Evolutionary conservation across 2,329 filamentous ascomycete species (phyloP).

Genomic region (Pestalotiopsis sp.): DNA sequence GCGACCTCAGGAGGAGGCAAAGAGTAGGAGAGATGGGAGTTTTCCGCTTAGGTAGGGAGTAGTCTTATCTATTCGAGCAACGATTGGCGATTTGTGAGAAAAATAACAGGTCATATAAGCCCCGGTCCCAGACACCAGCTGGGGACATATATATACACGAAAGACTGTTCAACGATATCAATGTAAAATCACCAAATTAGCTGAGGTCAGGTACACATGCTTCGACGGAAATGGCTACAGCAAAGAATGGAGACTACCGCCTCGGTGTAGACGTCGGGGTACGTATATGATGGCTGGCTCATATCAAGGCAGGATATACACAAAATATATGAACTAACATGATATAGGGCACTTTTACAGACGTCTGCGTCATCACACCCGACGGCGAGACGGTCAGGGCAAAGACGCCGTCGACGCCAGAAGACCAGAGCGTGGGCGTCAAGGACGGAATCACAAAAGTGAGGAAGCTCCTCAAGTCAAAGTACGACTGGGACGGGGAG

Average conservation of each 20-base stretch:
- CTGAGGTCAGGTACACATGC: not conserved
- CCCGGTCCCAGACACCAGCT: not conserved
- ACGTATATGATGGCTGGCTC: slow-evolving; percentile 13
- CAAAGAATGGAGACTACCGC: slow-evolving; percentile 20
- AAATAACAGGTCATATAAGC: not conserved
- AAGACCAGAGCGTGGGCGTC: slow-evolving; percentile 50
- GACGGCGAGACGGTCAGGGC: slow-evolving; percentile 43
- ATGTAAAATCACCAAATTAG: not conserved
- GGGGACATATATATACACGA: not conserved
- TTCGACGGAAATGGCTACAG: slow-evolving; percentile 8
- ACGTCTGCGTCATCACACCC: slow-evolving; percentile 49
- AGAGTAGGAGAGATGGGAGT: not conserved
- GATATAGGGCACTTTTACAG: slow-evolving; percentile 45
- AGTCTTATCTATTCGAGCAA: not conserved
- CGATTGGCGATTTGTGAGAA: not conserved
- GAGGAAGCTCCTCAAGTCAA: slow-evolving; percentile 37
- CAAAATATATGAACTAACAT: not conserved
- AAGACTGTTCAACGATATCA: not conserved
- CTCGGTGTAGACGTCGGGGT: slow-evolving; percentile 29
- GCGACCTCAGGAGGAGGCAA: not conserved
- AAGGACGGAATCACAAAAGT: slow-evolving; percentile 46
- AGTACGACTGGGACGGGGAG: slow-evolving; percentile 42
- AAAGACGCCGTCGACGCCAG: slow-evolving; percentile 46
- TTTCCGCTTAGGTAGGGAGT: not conserved
- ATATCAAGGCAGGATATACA: not conserved